Evolutionary conservation across 768 basidiomycete species (phyloP).

Genomic region (Rhodotorula graminis): DNA sequence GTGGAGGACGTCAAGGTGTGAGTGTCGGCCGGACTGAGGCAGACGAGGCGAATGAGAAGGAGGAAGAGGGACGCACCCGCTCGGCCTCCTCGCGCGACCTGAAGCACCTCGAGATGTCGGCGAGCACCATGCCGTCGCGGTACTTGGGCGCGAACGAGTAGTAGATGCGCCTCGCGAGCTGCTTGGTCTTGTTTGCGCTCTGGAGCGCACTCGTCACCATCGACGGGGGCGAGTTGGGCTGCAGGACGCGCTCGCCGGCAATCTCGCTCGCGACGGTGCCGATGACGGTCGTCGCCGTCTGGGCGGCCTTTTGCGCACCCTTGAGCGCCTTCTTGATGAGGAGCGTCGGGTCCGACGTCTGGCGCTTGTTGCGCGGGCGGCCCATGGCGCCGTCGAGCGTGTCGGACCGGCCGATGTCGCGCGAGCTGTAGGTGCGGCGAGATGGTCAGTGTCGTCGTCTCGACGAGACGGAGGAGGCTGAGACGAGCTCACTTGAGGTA

Average conservation of each 20-base stretch:
- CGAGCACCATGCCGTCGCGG: slow-evolving; percentile 57
- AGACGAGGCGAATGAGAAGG: too few relatives aligned
- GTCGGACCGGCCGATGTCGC: slow-evolving; percentile 66
- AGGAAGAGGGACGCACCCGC: slow-evolving; percentile 9
- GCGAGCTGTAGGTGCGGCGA: slow-evolving; percentile 52
- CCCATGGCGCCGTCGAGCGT: slow-evolving; percentile 55
- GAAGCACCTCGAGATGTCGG: slow-evolving; percentile 71
- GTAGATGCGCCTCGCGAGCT: slow-evolving; percentile 79
- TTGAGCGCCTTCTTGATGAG: slow-evolving; percentile 67
- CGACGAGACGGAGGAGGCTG: not conserved
- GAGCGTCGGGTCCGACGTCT: slow-evolving; percentile 55
- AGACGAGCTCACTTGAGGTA: slow-evolving; percentile 53
- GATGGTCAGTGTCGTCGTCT: not conserved
- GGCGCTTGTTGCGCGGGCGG: slow-evolving; percentile 45
- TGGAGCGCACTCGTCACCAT: slow-evolving; percentile 68
- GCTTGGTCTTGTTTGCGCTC: slow-evolving; percentile 68
- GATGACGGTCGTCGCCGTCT: slow-evolving; percentile 71
- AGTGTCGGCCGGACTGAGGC: too few relatives aligned
- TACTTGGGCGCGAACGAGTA: slow-evolving; percentile 71
- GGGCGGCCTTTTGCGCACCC: slow-evolving; percentile 66
- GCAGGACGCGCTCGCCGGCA: slow-evolving; percentile 61
- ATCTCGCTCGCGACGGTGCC: slow-evolving; percentile 63
- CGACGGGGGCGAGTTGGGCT: slow-evolving; percentile 59
- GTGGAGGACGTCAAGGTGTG: too few relatives aligned
- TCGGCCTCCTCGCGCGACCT: slow-evolving; percentile 53